A percentile compares a stretch with the other conserved stretches of the same genome.
These are phyloP conservation scores for Aspergillus latus DNA, from an alignment of 2,329 filamentous ascomycete genomes.

Conservation along the genomic window DNA sequence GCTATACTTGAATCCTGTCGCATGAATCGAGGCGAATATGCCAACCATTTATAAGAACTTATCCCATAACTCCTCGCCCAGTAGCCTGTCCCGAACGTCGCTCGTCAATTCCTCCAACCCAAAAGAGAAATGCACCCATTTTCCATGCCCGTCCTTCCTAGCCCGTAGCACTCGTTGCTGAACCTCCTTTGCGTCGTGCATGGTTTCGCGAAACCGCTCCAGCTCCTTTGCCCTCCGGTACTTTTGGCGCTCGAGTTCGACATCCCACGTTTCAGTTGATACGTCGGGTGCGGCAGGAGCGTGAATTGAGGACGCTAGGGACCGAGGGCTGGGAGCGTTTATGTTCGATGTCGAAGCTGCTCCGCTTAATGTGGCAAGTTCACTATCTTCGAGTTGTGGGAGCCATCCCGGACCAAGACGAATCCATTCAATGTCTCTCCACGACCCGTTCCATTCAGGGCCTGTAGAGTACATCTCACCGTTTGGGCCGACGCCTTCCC, in stretches of 20 bases:
- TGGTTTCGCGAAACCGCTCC: constrained; percentile 30
- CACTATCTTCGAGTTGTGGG: constrained; percentile 25
- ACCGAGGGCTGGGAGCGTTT: constrained; percentile 2
- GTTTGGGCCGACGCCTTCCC: constrained; percentile 34
- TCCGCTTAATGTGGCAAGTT: neutral
- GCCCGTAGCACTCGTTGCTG: constrained; percentile 32
- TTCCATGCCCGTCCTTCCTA: constrained; percentile 36
- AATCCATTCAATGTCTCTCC: constrained; percentile 47
- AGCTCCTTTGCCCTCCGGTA: constrained; percentile 34
- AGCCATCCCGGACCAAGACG: constrained; percentile 45
- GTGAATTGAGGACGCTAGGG: constrained; percentile 26
- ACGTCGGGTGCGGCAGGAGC: constrained; percentile 15
- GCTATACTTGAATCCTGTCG: too few species aligned
- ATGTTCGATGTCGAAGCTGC: neutral
- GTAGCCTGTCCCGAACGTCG: constrained; percentile 17
- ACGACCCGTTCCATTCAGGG: constrained; percentile 48
- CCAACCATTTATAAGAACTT: neutral
- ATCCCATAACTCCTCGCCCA: constrained; percentile 17
- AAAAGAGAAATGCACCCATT: constrained; percentile 42
- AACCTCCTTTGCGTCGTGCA: constrained; percentile 31
- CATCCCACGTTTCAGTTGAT: constrained; percentile 27
- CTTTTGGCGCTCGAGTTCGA: constrained; percentile 33
- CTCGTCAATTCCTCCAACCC: constrained; percentile 26
- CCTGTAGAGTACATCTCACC: constrained; percentile 32
- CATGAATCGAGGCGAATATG: too few species aligned